Base-by-base conservation (phyloP, 2,329 filamentous ascomycete genomes). In the Taxawa tesnikishii region DNA sequence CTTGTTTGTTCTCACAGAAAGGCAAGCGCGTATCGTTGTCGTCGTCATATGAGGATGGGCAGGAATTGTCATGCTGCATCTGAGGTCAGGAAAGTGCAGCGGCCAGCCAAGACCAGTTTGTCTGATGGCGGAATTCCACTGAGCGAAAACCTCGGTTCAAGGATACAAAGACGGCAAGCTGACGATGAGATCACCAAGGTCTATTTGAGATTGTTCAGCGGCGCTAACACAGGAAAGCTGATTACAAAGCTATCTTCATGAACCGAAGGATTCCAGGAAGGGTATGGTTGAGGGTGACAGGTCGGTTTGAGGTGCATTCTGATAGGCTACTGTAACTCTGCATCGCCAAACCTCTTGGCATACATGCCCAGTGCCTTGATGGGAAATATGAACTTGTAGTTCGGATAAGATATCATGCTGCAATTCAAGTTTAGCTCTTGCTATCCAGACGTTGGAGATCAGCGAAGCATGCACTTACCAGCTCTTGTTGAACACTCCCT, bases 401-500 rank as follows among this genome's bases (percentile, higher is more conserved):
- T 98, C 26, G 88, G 88, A 51, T 98, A 98, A 1, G 84, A 90
- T 43, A 98, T 98, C 84, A 94, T 96, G 67, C 75, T 78, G 47
- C 38, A 37, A 50, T 38, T 53, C 47, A 10, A 28, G 15, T 29
- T n/a, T n/a, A n/a, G n/a, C n/a, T n/a, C n/a, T n/a, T n/a, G n/a
- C n/a, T 15, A 16, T 12, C 15, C 11, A 7, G 11, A 14, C 15
- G 17, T 6, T 12, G 13, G 21, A 29, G 8, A 14, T n/a, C 6
- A 28, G 13, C 6, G 30, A 30, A 24, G 26, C 26, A 32, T 21
- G 19, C 21, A 69, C 71, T 61, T 55, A 78, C 74, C 88, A 96
- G 49, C 79, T 90, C 65, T 94, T 94, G 61, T 98, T 98, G 61
- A 98, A 98, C 8, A 98, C 90, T 2, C 90, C 90, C 56, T 98